Base-by-base conservation (phyloP, 2,329 filamentous ascomycete genomes). In the Eurotiales sp. region DNA sequence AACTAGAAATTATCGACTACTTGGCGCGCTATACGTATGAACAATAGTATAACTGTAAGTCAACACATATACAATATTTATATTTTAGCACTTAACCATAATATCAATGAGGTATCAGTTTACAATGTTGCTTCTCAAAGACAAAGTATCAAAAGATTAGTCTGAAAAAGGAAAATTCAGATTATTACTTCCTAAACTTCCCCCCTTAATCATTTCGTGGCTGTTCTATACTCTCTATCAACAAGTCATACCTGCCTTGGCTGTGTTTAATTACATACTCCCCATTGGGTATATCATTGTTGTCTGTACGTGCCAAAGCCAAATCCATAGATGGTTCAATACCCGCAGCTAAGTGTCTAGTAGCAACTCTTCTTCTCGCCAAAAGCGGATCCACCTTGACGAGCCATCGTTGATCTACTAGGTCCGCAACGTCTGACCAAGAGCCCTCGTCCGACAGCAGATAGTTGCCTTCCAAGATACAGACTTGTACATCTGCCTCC, bases 401-500 rank as follows among this genome's bases (percentile, higher is more conserved):
- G 21, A 47, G 23, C 32, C 29, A 34, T 34, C 45, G 32, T 27
- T 36, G n/a, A 39, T 47, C 45, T 39, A 47, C 45, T 27, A 47
- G 30, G n/a, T 47, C 23, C 14, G 23, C 42, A 32, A 45, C 15
- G 5, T 45, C 42, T 12, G 23, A 29, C 42, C 42, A 45, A 29
- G 42, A 32, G 3, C 23, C 23, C 21, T 57, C 47, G 34, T 58
- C 55, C 4, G 56, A 46, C 10, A 58, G 50, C 14, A 58, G 41
- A 34, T 55, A 58, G 29, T 58, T 58, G 3, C 55, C 55, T 34
- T 58, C 56, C 6, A 58, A 29, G 8, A 58, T 40, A 19, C 56
- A 45, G 10, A 57, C 52, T 12, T 43, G 30, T 17, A 48, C 51
- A n/a, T 47, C 48, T 5, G 54, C 41, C 4, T 22, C 22, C 10